phyloP scores from a whole-genome alignment of 2,329 filamentous ascomycete genomes.

The Moelleriella libera region DNA sequence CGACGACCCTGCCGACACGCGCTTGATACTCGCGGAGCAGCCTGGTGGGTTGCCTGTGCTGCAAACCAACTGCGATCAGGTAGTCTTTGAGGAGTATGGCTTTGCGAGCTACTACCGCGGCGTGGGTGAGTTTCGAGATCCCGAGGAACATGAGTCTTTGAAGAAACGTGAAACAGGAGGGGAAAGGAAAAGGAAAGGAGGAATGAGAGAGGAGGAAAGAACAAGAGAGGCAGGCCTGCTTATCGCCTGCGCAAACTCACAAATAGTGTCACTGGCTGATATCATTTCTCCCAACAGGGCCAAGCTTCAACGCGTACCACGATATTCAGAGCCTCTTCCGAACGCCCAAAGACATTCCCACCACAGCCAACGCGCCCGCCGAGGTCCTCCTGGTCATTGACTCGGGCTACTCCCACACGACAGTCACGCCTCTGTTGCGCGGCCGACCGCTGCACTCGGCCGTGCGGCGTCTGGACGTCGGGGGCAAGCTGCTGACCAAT shows the following conservation, averaged over 20 bases:
- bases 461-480: constrained; percentile 74
- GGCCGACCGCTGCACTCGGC: constrained; percentile 70
- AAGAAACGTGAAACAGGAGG: no score
- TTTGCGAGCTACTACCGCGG: constrained; percentile 76
- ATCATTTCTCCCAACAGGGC: constrained; percentile 28
- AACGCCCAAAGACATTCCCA: constrained; percentile 34
- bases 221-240: no score
- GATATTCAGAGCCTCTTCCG: constrained; percentile 58
- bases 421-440: constrained; percentile 70
- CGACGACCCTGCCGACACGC: constrained; percentile 61
- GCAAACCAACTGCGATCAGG: constrained; percentile 86
- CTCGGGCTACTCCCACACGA: constrained; percentile 86
- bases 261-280: background rate
- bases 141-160: no score
- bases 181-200: no score
- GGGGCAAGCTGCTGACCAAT: constrained; percentile 88
- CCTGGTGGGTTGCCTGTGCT: constrained; percentile 69
- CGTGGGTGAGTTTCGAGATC: constrained; percentile 32
- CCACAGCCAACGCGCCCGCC: constrained; percentile 35
- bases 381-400: constrained; percentile 85
- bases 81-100: constrained; percentile 94
- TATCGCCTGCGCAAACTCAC: no score
- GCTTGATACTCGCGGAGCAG: constrained; percentile 72
- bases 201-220: no score
- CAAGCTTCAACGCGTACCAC: constrained; percentile 70